Evolutionary conservation across 108 stramenopile species (phyloP), one percentile per base, ranked within the genome.

Genomic region (Nitzschia inconspicua): DNA sequence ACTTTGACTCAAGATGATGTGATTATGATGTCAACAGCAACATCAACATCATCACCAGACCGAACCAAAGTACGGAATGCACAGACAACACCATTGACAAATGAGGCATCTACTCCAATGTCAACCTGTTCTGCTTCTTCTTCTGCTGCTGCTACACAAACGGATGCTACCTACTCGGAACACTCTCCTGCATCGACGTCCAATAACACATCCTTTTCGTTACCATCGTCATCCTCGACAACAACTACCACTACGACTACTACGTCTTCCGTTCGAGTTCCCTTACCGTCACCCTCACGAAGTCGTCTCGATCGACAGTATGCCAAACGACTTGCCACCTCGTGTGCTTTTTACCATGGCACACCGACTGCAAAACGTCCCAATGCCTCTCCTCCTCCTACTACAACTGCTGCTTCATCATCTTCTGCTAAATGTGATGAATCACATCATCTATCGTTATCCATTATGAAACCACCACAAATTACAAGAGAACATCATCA

Each of bases 231-330:
- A 30, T 13, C 28, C 2, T 51, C 25, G 2, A 27, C 50, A 23
- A n/a, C 50, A 8, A 52, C 52, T 11, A 61, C 60, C 43, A 20
- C 54, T 2, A 31, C 31, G 10, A 23, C 31, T 22, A 42, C 51
- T 26, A 40, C 23, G 26, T 30, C 31, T 22, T 59, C 61, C 18
- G 31, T 54, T 2, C 61, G 59, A 18, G 23, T 68, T 5, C 34
- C 70, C 1, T 22, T 65, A 16, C 78, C 82, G 1, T 83, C 82
- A 3, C 82, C 82, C 14, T 57, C 67, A 11, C 67, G 82, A 7
- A 57, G 72, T 2, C 52, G 82, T 24, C 44, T 83, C 25, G 78
- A 83, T 66, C 63, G 68, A 9, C 82, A 71, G 25, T 83, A 83
- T 63, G 75, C 82, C 4, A 72, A 76, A 24, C 35, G 82, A 34